phyloP scores from a whole-genome alignment of 495 filamentous ascomycete genomes.

The Thermothielavioides terrestris region DNA sequence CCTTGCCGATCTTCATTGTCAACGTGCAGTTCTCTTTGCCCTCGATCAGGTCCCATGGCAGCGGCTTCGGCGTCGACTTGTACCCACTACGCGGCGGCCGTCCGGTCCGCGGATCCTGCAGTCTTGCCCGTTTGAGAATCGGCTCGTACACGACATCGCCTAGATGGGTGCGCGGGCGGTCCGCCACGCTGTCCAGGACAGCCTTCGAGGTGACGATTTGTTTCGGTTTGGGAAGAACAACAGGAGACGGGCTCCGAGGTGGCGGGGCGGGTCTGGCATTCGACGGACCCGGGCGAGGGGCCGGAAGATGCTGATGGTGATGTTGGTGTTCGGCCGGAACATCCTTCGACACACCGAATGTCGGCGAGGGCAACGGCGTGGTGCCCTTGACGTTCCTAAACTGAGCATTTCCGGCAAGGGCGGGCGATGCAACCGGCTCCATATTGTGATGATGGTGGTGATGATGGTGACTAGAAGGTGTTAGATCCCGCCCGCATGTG shows the following conservation, averaged over 20 bases:
- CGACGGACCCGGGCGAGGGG: conserved; percentile 17
- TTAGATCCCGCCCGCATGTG: conserved; percentile 15
- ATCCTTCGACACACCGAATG: conserved; percentile 36
- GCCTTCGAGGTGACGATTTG: conserved; percentile 55
- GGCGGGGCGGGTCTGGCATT: conserved; percentile 29
- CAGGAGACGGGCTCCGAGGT: conserved; percentile 33
- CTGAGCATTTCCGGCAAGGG: conserved; percentile 30
- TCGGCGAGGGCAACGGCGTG: conserved; percentile 51
- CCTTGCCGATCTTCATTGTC: conserved; percentile 74
- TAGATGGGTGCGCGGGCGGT: conserved; percentile 69
- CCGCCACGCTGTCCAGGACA: conserved; percentile 58
- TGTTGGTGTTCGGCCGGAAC: conserved; percentile 29
- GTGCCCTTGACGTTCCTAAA: conserved; percentile 37
- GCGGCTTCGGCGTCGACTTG: conserved; percentile 59
- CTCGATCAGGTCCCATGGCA: conserved; percentile 62
- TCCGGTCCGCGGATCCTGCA: conserved; percentile 38
- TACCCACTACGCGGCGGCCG: conserved; percentile 54
- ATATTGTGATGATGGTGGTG: conserved; percentile 65
- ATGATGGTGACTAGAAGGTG: conserved; percentile 57
- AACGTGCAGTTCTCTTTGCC: conserved; percentile 84
- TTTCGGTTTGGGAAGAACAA: conserved; percentile 50
- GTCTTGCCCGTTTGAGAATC: conserved; percentile 48
- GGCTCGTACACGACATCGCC: conserved; percentile 49
- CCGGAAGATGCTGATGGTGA: conserved; percentile 31
- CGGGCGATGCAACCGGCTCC: conserved; percentile 48